These are phyloP conservation scores for Cryptosporidium meleagridis DNA, from an alignment of 169 alveolate species.

Conservation along the genomic window DNA sequence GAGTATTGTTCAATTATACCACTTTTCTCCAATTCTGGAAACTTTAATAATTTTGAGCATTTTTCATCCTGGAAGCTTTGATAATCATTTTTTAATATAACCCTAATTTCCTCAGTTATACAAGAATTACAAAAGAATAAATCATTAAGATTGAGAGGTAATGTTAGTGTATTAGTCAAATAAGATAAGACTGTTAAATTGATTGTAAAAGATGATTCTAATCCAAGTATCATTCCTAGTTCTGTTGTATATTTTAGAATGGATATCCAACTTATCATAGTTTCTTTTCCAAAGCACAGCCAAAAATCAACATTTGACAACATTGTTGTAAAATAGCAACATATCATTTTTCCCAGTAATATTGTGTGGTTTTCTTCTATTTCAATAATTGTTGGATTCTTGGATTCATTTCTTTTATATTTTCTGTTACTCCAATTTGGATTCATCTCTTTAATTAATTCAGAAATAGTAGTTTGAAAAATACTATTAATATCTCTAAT, in stretches of 20 bases:
- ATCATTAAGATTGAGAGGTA: slow-evolving; percentile 14
- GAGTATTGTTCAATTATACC: not conserved
- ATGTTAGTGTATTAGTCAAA: slow-evolving; percentile 2
- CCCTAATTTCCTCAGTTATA: not conserved
- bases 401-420: not conserved
- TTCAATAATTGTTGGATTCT: not conserved
- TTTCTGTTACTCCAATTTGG: not conserved
- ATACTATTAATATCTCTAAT: slow-evolving; percentile 20
- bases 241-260: slow-evolving; percentile 19
- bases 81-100: not conserved
- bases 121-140: slow-evolving; percentile 18
- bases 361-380: not conserved
- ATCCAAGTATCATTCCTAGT: slow-evolving; percentile 9
- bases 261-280: slow-evolving; percentile 10
- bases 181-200: slow-evolving; percentile 36
- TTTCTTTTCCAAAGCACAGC: slow-evolving; percentile 25
- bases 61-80: not conserved
- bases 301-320: slow-evolving; percentile 48
- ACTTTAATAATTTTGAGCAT: not conserved
- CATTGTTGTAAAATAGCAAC: slow-evolving; percentile 40
- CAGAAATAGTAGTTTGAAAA: slow-evolving; percentile 26
- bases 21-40: slow-evolving; percentile 2
- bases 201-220: slow-evolving; percentile 15
- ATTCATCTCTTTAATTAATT: slow-evolving; percentile 1
- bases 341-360: not conserved